Conservation (phyloP, 140 eudicot species). For the Ambrosia hybrid region DNA sequence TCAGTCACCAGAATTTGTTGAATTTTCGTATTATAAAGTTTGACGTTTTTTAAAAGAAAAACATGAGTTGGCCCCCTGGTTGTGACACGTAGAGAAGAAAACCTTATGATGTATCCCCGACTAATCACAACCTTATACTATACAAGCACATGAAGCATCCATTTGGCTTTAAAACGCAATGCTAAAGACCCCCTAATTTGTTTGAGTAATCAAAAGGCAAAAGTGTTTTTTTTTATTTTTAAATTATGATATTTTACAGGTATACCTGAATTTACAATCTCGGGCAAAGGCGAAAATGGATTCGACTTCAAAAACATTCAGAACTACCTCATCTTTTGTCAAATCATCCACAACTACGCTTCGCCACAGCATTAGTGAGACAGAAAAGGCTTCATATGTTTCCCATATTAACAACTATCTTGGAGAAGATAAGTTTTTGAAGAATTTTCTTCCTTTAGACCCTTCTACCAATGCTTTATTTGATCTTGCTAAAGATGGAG, state of each 20-base stretch:
- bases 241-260: conserved; percentile 34
- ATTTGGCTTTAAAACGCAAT: not conserved
- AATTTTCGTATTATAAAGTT: too few species aligned
- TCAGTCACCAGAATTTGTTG: too few species aligned
- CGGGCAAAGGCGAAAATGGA: conserved; percentile 63
- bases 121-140: not conserved
- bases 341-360: conserved; percentile 68
- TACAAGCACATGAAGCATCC: not conserved
- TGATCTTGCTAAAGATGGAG: conserved; percentile 80
- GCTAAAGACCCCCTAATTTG: not conserved
- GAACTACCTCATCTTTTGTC: conserved; percentile 64
- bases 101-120: too few species aligned
- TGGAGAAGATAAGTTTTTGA: conserved; percentile 66
- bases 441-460: conserved; percentile 75
- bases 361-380: conserved; percentile 81
- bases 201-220: not conserved
- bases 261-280: conserved; percentile 64
- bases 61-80: too few species aligned
- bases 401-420: conserved; percentile 74
- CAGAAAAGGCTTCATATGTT: conserved; percentile 83
- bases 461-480: conserved; percentile 59
- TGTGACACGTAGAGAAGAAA: too few species aligned
- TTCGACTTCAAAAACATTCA: conserved; percentile 41
- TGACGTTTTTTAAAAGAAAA: too few species aligned
- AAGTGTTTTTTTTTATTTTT: not conserved